Evolutionary conservation across 1,284 basidiomycete species (phyloP).

Genomic region (Boletus semigastroideus): DNA sequence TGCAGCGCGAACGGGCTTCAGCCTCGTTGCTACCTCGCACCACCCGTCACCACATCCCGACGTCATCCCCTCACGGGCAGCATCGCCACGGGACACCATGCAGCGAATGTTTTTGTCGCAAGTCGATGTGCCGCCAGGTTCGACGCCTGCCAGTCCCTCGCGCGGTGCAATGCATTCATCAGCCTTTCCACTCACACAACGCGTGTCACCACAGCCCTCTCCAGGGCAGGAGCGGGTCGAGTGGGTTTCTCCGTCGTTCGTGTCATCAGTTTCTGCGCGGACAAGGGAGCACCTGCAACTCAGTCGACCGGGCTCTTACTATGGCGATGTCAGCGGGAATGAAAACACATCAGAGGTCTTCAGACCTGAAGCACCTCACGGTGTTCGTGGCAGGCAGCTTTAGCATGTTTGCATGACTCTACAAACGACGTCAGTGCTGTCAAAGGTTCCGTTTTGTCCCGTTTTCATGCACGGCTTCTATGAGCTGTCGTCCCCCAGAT

Average conservation of each 20-base stretch:
- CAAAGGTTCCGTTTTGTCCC: constrained; percentile 11
- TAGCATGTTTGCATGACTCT: constrained; percentile 1
- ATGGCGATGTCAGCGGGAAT: constrained; percentile 33
- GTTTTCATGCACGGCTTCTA: constrained; percentile 9
- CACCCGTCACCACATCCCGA: constrained; percentile 26
- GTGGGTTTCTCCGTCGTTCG: constrained; percentile 22
- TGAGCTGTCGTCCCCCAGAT: constrained; percentile 1
- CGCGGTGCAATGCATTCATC: constrained; percentile 12
- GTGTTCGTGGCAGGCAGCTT: constrained; percentile 11
- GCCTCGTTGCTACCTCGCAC: constrained; percentile 34
- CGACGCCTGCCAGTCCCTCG: constrained; percentile 16
- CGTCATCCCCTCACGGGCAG: constrained; percentile 24
- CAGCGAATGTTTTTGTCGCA: constrained; percentile 25
- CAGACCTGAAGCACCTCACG: constrained; percentile 3
- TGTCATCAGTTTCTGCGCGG: constrained; percentile 19
- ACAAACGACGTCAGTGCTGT: constrained; percentile 6
- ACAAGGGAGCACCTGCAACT: constrained; percentile 12
- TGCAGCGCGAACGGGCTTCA: constrained; percentile 29
- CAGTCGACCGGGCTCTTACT: constrained; percentile 25
- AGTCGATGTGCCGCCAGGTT: constrained; percentile 16
- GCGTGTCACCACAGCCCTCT: constrained; percentile 33
- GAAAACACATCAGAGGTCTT: constrained; percentile 19
- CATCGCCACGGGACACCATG: constrained; percentile 24
- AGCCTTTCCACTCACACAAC: constrained; percentile 16
- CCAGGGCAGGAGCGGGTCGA: constrained; percentile 29